Evolutionary conservation across 2,329 filamentous ascomycete genomes (phyloP).

Genomic region (Chrysoporthe austroafricana): DNA sequence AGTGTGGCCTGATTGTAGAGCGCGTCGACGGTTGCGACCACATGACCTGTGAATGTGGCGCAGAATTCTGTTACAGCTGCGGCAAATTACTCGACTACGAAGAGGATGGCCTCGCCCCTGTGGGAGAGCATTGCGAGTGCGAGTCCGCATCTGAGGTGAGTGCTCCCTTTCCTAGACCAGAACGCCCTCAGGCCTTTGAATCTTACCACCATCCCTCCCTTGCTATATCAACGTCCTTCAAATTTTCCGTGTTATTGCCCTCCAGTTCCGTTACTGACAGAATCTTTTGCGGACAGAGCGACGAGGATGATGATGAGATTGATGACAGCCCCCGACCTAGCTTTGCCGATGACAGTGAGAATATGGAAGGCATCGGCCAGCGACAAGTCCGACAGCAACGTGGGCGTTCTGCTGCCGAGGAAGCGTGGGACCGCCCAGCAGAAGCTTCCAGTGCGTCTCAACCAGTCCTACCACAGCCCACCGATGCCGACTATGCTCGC

Average conservation of each 20-base stretch:
- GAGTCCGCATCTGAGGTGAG: neutral
- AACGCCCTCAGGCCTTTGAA: neutral
- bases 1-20: neutral
- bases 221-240: neutral
- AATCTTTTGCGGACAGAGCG: neutral
- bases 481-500: too few relatives aligned
- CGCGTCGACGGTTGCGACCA: neutral
- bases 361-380: neutral
- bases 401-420: too few relatives aligned
- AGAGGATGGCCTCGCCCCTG: too few relatives aligned
- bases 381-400: neutral
- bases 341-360: neutral
- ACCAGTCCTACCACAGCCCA: too few relatives aligned
- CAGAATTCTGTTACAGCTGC: neutral
- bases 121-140: neutral
- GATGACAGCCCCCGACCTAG: neutral
- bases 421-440: too few relatives aligned
- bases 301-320: neutral
- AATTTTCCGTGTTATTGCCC: neutral
- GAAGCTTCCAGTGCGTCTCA: too few relatives aligned
- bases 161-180: neutral
- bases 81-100: neutral
- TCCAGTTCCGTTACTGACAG: neutral
- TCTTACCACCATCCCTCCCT: neutral
- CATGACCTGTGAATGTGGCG: neutral